These are phyloP conservation scores for Fusarium buharicum DNA, from an alignment of 2,329 filamentous ascomycete genomes.

Conservation along the genomic window DNA sequence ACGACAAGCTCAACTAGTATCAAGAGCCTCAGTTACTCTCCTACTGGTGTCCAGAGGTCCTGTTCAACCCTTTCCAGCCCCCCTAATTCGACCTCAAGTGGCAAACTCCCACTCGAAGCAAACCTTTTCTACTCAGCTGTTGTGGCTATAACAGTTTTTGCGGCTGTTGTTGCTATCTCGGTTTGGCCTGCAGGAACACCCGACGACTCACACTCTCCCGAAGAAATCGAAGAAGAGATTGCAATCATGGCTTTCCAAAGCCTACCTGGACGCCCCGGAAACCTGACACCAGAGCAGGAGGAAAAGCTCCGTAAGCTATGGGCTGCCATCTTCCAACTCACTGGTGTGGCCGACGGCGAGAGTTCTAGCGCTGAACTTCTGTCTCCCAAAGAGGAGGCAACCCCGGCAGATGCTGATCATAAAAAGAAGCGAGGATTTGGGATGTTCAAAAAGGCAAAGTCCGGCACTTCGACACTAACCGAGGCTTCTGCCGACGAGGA, in stretches of 20 bases:
- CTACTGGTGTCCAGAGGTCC: slow-evolving; percentile 6
- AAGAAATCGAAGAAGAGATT: slow-evolving; percentile 29
- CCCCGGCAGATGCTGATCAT: slow-evolving; percentile 58
- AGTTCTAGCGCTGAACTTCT: slow-evolving; percentile 40
- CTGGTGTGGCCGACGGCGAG: slow-evolving; percentile 63
- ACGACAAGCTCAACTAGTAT: not conserved
- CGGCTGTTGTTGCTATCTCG: slow-evolving; percentile 29
- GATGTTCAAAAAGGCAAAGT: slow-evolving; percentile 69
- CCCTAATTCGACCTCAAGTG: slow-evolving; percentile 3
- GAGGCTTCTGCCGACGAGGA: slow-evolving; percentile 71
- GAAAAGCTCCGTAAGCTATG: slow-evolving; percentile 89
- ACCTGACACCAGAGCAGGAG: slow-evolving; percentile 89
- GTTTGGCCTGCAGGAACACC: slow-evolving; percentile 23
- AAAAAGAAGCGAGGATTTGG: slow-evolving; percentile 77
- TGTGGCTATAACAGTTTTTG: slow-evolving; percentile 23
- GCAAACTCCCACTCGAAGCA: slow-evolving; percentile 27
- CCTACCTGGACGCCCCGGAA: slow-evolving; percentile 81
- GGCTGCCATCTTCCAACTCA: slow-evolving; percentile 78
- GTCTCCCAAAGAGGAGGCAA: slow-evolving; percentile 34
- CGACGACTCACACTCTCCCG: not conserved
- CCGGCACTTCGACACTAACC: slow-evolving; percentile 51
- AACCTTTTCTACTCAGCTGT: slow-evolving; percentile 29
- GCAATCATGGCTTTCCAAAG: slow-evolving; percentile 55
- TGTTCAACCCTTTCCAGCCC: slow-evolving; percentile 13
- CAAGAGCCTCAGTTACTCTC: slow-evolving; percentile 3